phyloP scores from a whole-genome alignment of 2,329 filamentous ascomycete genomes.

The Botrytis cinerea region DNA sequence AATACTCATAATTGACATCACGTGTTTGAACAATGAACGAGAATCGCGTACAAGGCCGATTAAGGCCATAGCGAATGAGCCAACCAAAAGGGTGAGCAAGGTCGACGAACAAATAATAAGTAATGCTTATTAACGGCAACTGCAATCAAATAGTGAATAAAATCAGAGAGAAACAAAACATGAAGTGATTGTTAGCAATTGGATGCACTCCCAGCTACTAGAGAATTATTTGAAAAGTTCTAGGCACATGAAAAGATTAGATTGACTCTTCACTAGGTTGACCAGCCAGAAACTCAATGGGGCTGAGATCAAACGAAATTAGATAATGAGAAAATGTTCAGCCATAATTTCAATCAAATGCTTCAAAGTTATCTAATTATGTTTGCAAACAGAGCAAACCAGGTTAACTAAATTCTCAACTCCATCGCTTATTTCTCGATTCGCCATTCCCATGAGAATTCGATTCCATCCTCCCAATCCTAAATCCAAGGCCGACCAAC shows the following conservation, averaged over 20 bases:
- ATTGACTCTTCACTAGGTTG: background rate
- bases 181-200: background rate
- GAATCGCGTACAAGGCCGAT: background rate
- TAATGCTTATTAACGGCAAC: background rate
- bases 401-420: slow-evolving; percentile 13
- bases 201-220: background rate
- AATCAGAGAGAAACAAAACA: background rate
- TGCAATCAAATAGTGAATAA: background rate
- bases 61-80: background rate
- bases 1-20: background rate
- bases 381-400: background rate
- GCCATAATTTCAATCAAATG: background rate
- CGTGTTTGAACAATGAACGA: background rate
- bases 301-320: background rate
- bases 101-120: background rate
- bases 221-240: background rate
- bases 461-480: slow-evolving; percentile 10
- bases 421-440: slow-evolving; percentile 16
- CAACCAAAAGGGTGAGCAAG: background rate
- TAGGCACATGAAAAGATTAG: background rate
- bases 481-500: slow-evolving; percentile 18
- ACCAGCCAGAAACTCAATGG: background rate
- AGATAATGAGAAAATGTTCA: background rate
- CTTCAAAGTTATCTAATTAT: slow-evolving; percentile 12
- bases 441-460: slow-evolving; percentile 15